Percentiles rank a stretch among this genome's conserved stretches.
phyloP scores from a whole-genome alignment of 2,329 filamentous ascomycete species.

The Neopestalotiopsis rosae region DNA sequence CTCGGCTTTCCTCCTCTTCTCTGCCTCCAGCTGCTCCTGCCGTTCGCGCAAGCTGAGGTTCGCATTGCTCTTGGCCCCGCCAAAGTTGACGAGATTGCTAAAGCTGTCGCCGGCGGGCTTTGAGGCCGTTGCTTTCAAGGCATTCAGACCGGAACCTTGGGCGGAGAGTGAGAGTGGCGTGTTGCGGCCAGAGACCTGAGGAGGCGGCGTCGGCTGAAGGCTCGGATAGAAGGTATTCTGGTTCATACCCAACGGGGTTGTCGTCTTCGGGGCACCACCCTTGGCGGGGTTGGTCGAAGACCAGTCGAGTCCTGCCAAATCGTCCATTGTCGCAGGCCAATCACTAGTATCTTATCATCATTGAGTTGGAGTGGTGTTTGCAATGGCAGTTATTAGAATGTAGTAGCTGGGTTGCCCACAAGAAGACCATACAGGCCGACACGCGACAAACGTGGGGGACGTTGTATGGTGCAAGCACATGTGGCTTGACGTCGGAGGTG shows the following conservation, averaged over 20 bases:
- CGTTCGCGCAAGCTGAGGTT: constrained; percentile 82
- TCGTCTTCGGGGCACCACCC: constrained; percentile 23
- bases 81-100: constrained; percentile 74
- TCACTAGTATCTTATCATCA: constrained; percentile 34
- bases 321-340: constrained; percentile 33
- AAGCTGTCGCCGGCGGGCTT: constrained; percentile 75
- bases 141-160: constrained; percentile 50
- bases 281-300: constrained; percentile 35
- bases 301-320: constrained; percentile 40
- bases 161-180: constrained; percentile 61
- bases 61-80: constrained; percentile 63
- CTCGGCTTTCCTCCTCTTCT: constrained; percentile 75
- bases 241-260: constrained; percentile 33
- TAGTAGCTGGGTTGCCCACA: too few species aligned
- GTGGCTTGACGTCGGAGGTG: constrained; percentile 10
- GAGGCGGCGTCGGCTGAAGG: constrained; percentile 61
- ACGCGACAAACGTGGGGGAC: constrained; percentile 12
- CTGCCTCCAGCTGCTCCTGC: constrained; percentile 68
- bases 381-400: neutral
- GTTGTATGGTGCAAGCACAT: neutral
- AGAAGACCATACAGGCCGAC: neutral
- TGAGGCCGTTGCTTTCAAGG: constrained; percentile 47
- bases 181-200: constrained; percentile 59
- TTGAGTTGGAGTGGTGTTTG: neutral
- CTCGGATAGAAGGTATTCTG: constrained; percentile 40